phyloP scores from a whole-genome alignment of 169 alveolate genomes.

The Amoebophrya sp. region DNA sequence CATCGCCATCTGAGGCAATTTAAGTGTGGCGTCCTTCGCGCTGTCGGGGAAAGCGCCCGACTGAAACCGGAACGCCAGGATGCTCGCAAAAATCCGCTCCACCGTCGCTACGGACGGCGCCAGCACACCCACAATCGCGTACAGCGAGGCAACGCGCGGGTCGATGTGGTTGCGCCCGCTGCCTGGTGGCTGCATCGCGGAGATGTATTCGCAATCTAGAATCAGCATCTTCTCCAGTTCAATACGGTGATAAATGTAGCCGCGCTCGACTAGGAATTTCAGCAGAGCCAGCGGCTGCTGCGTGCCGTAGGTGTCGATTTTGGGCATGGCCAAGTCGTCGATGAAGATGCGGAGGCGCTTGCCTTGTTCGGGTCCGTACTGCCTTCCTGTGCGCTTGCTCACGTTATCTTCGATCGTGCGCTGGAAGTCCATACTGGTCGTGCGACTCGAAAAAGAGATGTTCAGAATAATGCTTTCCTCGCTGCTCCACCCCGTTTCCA shows the following conservation, averaged over 20 bases:
- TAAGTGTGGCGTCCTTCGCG: constrained; percentile 53
- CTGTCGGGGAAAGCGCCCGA: constrained; percentile 62
- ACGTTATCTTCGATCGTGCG: constrained; percentile 76
- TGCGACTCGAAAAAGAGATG: constrained; percentile 84
- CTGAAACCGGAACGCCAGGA: constrained; percentile 51
- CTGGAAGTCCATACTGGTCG: constrained; percentile 75
- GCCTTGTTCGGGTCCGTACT: constrained; percentile 82
- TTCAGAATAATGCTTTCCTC: constrained; percentile 60
- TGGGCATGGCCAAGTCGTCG: constrained; percentile 89
- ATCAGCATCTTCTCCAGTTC: constrained; percentile 65
- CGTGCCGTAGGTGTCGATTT: constrained; percentile 83
- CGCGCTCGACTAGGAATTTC: constrained; percentile 80
- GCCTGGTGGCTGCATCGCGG: constrained; percentile 86
- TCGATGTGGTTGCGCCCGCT: constrained; percentile 80
- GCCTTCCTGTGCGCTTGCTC: constrained; percentile 79
- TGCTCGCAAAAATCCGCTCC: constrained; percentile 77
- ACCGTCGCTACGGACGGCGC: constrained; percentile 70
- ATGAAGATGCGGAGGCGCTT: constrained; percentile 77
- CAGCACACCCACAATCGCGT: constrained; percentile 63
- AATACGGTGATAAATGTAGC: constrained; percentile 68
- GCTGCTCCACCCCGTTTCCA: constrained; percentile 61
- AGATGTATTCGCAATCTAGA: constrained; percentile 75
- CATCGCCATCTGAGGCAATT: constrained; percentile 74
- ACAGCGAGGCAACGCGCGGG: constrained; percentile 80
- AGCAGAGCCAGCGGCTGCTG: constrained; percentile 88